phyloP scores from a whole-genome alignment of 257 asterid species.

The Leptodermis oblonga region DNA sequence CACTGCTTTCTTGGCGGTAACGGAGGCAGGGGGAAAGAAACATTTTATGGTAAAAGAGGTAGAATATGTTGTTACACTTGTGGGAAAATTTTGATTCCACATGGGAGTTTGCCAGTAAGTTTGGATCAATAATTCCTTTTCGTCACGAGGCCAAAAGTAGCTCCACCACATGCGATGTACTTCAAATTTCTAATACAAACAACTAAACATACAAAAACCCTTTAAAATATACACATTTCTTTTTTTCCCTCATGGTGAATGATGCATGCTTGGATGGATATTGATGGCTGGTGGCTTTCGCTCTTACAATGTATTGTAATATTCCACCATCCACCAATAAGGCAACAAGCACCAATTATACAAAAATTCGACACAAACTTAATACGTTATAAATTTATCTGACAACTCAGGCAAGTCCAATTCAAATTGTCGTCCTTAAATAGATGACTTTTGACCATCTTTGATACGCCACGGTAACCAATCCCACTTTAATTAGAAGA shows the following conservation, averaged over 20 bases:
- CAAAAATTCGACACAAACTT: no score
- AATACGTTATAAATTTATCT: no score
- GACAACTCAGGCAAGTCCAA: no score
- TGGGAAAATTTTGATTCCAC: slow-evolving; percentile 8
- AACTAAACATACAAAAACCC: slow-evolving; percentile 5
- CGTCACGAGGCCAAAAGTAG: not conserved
- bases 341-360: not conserved
- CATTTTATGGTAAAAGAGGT: not conserved
- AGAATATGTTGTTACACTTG: slow-evolving; percentile 2
- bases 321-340: slow-evolving; percentile 1
- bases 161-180: slow-evolving; percentile 14
- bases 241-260: not conserved
- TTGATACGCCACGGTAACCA: no score
- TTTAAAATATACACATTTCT: not conserved
- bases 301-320: not conserved
- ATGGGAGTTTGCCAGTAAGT: slow-evolving; percentile 17
- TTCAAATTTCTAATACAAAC: not conserved
- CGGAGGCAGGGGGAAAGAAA: not conserved
- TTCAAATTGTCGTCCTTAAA: no score
- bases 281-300: not conserved
- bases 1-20: no score
- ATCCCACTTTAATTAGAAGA: no score
- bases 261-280: not conserved
- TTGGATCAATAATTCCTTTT: slow-evolving; percentile 7
- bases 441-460: no score